Percentiles rank a stretch among this genome's conserved stretches.
Conservation (phyloP, 1,284 basidiomycete genomes). For the Ceratobasidium theobromae region DNA sequence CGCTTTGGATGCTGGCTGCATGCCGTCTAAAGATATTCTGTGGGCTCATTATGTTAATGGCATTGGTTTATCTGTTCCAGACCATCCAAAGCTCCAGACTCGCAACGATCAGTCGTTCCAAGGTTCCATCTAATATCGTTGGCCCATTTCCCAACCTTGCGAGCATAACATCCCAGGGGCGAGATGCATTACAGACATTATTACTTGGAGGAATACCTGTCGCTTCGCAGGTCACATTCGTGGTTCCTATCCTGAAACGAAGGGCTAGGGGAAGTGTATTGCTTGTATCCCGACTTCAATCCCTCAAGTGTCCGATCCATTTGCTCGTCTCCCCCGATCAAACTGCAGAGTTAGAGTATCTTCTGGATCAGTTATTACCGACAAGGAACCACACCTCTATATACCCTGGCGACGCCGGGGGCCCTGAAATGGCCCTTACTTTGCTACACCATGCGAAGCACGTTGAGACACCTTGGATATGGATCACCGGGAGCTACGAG, state of each 20-base stretch:
- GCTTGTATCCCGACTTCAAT: slow-evolving; percentile 1
- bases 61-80: too few relatives aligned
- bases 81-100: neutral
- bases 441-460: slow-evolving; percentile 45
- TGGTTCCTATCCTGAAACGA: neutral
- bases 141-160: neutral
- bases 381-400: neutral
- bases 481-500: slow-evolving; percentile 45
- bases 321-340: neutral
- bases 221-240: neutral
- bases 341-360: neutral
- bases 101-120: neutral
- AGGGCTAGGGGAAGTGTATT: too few relatives aligned
- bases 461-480: slow-evolving; percentile 51
- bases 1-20: too few relatives aligned
- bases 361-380: neutral
- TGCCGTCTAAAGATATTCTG: too few relatives aligned
- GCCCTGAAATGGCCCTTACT: neutral
- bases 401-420: neutral
- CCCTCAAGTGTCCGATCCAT: neutral
- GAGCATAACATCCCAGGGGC: neutral
- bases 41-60: too few relatives aligned
- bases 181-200: neutral
- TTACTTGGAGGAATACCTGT: neutral
- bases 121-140: neutral